Conservation (phyloP, 345 rosid species). For the Eucalyptus grandis region DNA sequence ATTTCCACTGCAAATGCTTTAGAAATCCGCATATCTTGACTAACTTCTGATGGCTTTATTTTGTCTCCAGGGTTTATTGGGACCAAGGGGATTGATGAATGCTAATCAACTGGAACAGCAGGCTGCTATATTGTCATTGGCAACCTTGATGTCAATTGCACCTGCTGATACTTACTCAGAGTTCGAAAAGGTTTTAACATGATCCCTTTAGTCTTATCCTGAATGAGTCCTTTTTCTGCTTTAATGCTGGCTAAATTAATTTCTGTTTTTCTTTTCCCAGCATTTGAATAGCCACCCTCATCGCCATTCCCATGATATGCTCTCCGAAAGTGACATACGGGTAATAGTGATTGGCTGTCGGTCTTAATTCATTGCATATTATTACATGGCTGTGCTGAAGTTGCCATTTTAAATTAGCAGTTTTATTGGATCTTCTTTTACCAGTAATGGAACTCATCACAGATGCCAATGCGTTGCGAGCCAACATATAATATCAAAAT, state of each 20-base stretch:
- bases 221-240: neutral
- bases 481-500: neutral
- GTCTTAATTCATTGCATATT: neutral
- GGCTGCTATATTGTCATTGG: constrained; percentile 59
- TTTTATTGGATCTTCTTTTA: neutral
- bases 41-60: neutral
- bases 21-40: neutral
- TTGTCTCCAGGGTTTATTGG: constrained; percentile 49
- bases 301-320: constrained; percentile 62
- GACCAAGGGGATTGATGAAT: constrained; percentile 78
- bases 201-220: neutral
- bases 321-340: constrained; percentile 67
- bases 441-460: neutral
- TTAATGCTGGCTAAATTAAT: neutral
- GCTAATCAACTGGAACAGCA: constrained; percentile 45
- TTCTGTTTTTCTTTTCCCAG: constrained; percentile 23
- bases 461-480: neutral
- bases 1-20: neutral
- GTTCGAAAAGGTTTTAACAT: constrained; percentile 56
- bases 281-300: constrained; percentile 61
- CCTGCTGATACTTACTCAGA: constrained; percentile 58
- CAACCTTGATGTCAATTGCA: constrained; percentile 69
- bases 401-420: neutral
- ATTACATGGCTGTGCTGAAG: neutral
- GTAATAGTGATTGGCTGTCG: constrained; percentile 7